Evolutionary conservation across 2,329 filamentous ascomycete genomes (phyloP).

Genomic region (Apiospora malaysiana): DNA sequence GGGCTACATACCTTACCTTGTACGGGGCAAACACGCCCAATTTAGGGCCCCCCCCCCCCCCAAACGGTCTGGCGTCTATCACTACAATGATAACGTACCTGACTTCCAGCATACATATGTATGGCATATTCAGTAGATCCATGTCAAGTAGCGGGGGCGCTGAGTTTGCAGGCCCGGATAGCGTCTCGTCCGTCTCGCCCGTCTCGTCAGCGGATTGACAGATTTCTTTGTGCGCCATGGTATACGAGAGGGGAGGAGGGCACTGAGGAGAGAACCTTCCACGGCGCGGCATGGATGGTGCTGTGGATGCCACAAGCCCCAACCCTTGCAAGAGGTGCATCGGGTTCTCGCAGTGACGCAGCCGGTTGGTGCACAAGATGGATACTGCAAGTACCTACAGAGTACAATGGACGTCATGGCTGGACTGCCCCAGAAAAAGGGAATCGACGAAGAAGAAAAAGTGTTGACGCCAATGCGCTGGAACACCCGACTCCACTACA

Average conservation of each 20-base stretch:
- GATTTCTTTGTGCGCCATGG: constrained; percentile 5
- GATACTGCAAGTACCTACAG: too few relatives aligned
- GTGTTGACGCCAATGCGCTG: constrained; percentile 3
- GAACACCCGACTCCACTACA: neutral
- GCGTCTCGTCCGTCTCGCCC: neutral
- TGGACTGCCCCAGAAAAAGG: neutral
- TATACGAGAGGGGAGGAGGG: neutral
- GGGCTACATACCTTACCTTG: too few relatives aligned
- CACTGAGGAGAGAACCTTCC: neutral
- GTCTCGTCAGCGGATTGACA: neutral
- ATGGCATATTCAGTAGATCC: too few relatives aligned
- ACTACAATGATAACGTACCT: neutral
- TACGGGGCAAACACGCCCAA: too few relatives aligned
- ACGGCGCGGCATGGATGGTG: neutral
- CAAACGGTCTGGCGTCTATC: neutral
- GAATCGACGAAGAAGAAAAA: neutral
- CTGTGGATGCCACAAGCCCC: neutral
- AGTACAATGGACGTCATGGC: neutral
- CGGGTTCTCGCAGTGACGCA: constrained; percentile 15
- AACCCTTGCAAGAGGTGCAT: neutral
- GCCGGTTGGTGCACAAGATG: constrained; percentile 17
- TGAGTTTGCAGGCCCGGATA: constrained; percentile 10
- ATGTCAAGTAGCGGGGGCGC: constrained; percentile 1
- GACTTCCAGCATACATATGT: too few relatives aligned
- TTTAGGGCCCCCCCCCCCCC: neutral